Evolutionary conservation across 495 filamentous ascomycete genomes (phyloP), one percentile per base, ranked within the genome.

Genomic region (Talaromyces borbonicus): DNA sequence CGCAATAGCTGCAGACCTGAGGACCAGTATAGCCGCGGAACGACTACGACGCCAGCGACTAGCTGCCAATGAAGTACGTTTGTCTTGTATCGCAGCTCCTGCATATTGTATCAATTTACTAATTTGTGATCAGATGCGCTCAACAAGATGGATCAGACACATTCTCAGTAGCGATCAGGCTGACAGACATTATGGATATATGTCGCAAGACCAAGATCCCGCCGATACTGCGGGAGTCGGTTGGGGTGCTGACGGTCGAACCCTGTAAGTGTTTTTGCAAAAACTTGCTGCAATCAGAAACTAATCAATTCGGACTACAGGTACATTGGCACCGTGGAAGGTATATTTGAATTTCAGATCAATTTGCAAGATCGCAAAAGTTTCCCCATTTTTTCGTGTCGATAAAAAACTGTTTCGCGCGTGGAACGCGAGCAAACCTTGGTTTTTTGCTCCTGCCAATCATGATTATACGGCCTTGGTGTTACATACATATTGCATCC

Each of bases 341-440:
- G 85, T 15, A 83, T 90, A 14, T 81, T 84, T 48, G 81, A 88
- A 60, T 84, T 79, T 49, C 71, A 72, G 18, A 67, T 88, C 46
- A 83, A 90, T 54, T 56, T 79, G 16, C 56, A 70, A n/a, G 73
- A 76, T 40, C 72, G 84, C 47, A 84, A 78, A 59, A 69, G 74
- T 4, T 84, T 79, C 53, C 82, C 84, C 20, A 70, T 71, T 25
- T 65, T 83, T 31, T 63, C 65, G 18, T 71, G 75, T 49, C 69
- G 81, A 44, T 38, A 20, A 38, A 38, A 38, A n/a, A n/a, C n/a
- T n/a, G n/a, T n/a, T n/a, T n/a, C n/a, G n/a, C n/a, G n/a, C n/a
- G n/a, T n/a, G n/a, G n/a, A n/a, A n/a, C n/a, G n/a, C n/a, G n/a
- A n/a, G n/a, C n/a, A n/a, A n/a, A n/a, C n/a, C n/a, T 20, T 38